These are phyloP conservation scores for Vitellaria paradoxa DNA, from an alignment of 179 eudicot species.

Conservation along the genomic window DNA sequence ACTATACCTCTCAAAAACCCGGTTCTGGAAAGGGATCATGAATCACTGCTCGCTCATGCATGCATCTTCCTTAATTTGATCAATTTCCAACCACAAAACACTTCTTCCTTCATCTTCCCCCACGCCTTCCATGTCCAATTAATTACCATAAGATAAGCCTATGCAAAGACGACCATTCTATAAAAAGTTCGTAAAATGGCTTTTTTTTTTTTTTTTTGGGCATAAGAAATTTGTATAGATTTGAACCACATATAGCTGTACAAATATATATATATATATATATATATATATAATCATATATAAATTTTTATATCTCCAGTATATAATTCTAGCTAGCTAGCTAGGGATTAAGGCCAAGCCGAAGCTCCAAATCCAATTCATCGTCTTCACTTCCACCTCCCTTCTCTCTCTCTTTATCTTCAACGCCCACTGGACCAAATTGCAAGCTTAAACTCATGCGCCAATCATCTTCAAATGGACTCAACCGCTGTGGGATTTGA, in stretches of 20 bases:
- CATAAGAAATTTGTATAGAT: not conserved
- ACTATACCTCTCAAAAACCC: not conserved
- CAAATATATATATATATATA: not conserved
- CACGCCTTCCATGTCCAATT: not conserved
- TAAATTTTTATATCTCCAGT: not conserved
- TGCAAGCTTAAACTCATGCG: conserved; percentile 7
- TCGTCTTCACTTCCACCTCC: conserved; percentile 18
- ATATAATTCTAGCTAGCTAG: not conserved
- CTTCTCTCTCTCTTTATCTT: not conserved
- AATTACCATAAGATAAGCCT: not conserved
- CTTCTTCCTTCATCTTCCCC: not conserved
- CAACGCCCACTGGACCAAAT: conserved; percentile 4
- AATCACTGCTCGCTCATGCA: not conserved
- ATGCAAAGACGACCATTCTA: not conserved
- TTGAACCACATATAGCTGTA: not conserved
- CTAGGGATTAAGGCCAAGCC: conserved; percentile 47
- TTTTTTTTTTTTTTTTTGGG: too few species aligned
- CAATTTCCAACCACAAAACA: not conserved
- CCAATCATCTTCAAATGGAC: not conserved
- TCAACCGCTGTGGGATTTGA: not conserved
- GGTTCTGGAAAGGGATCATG: not conserved
- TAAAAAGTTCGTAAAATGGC: not conserved
- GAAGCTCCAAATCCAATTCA: conserved; percentile 53
- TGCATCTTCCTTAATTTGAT: not conserved
- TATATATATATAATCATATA: not conserved